Percentiles rank a stretch among this genome's conserved stretches.
Evolutionary conservation across 2,329 filamentous ascomycete species (phyloP).

Genomic region (Colletotrichum ledebouriae): DNA sequence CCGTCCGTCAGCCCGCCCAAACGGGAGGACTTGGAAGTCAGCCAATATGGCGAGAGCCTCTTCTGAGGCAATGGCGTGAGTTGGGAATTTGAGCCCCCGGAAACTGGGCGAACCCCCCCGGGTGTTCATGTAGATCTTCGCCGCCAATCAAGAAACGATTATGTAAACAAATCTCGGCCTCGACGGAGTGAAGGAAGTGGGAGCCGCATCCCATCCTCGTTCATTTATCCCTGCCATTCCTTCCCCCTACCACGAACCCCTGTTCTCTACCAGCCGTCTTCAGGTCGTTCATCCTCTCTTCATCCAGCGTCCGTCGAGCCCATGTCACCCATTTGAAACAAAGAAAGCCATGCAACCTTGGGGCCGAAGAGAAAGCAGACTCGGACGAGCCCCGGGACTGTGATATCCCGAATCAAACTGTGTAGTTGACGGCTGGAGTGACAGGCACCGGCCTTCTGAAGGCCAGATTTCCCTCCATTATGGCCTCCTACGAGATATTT

Average conservation of each 20-base stretch:
- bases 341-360: too few relatives aligned
- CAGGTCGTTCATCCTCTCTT: background rate
- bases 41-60: slow-evolving; percentile 16
- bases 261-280: background rate
- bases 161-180: background rate
- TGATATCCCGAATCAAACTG: background rate
- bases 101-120: background rate
- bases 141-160: slow-evolving; percentile 3
- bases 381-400: slow-evolving; percentile 6
- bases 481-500: too few relatives aligned
- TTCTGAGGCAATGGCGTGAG: slow-evolving; percentile 22
- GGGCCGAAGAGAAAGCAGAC: background rate
- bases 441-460: background rate
- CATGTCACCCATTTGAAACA: too few relatives aligned
- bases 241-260: background rate
- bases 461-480: too few relatives aligned
- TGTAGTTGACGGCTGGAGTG: background rate
- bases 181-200: slow-evolving; percentile 25
- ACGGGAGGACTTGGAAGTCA: background rate
- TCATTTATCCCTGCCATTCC: background rate
- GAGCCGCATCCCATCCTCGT: slow-evolving; percentile 22
- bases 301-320: background rate
- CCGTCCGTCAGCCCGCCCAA: background rate
- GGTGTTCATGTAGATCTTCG: background rate
- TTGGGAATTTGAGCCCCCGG: slow-evolving; percentile 21